These are phyloP conservation scores for Phylloboletellus chloephorus DNA, from an alignment of 1,284 basidiomycete species.

Conservation along the genomic window DNA sequence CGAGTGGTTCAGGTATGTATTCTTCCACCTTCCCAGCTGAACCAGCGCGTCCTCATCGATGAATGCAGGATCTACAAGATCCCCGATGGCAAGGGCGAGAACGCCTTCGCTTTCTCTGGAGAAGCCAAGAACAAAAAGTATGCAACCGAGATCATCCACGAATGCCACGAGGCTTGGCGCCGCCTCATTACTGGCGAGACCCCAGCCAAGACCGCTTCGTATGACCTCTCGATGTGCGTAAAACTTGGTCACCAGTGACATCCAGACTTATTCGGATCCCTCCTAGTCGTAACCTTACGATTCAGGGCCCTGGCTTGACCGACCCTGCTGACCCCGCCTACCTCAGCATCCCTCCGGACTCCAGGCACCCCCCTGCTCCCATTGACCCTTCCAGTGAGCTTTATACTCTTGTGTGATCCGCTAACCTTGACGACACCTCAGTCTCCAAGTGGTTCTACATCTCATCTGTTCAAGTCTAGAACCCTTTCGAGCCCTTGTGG, in stretches of 20 bases:
- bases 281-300: constrained; percentile 62
- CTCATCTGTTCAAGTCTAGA: constrained; percentile 72
- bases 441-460: constrained; percentile 92
- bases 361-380: constrained; percentile 75
- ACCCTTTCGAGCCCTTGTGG: not conserved
- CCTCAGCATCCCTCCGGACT: constrained; percentile 69
- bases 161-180: constrained; percentile 99
- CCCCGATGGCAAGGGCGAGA: constrained; percentile 98
- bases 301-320: constrained; percentile 68
- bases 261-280: not conserved
- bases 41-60: constrained; percentile 3
- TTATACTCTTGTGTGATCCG: not conserved
- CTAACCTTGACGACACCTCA: constrained; percentile 36
- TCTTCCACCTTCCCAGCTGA: not conserved
- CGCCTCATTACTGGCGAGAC: constrained; percentile 82
- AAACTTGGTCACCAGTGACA: constrained; percentile 3
- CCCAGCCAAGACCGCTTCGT: constrained; percentile 62
- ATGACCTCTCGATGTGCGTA: constrained; percentile 79
- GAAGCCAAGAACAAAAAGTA: constrained; percentile 99
- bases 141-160: constrained; percentile 97
- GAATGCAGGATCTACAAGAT: constrained; percentile 88
- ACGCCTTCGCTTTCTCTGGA: constrained; percentile 98
- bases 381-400: constrained; percentile 83
- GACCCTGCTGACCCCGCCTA: constrained; percentile 62
- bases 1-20: constrained; percentile 84